A percentile compares a stretch with the other conserved stretches of the same genome.
phyloP scores from a whole-genome alignment of 2,329 filamentous ascomycete species.

The Aspergillus neotritici region DNA sequence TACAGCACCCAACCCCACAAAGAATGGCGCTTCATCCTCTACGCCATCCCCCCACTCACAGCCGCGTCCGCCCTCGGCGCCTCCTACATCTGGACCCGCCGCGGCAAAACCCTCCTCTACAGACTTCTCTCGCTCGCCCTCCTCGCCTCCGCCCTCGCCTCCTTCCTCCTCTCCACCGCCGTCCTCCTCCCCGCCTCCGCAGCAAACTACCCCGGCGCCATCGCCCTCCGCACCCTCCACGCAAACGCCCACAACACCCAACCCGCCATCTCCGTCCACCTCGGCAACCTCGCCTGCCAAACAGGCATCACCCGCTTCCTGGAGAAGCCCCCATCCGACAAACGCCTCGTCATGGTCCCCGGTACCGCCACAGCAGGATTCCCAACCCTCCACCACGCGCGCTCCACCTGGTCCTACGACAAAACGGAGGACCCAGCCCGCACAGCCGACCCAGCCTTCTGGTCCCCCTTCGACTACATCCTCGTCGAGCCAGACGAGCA shows the following conservation, averaged over 20 bases:
- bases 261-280: slow-evolving; percentile 41
- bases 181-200: slow-evolving; percentile 77
- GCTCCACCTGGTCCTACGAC: slow-evolving; percentile 50
- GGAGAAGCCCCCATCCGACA: slow-evolving; percentile 29
- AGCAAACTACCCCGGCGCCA: slow-evolving; percentile 88
- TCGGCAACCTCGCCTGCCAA: slow-evolving; percentile 59
- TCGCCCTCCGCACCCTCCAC: slow-evolving; percentile 56
- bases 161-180: slow-evolving; percentile 56
- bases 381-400: slow-evolving; percentile 13
- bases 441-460: slow-evolving; percentile 50
- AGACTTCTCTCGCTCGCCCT: slow-evolving; percentile 51
- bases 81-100: slow-evolving; percentile 61
- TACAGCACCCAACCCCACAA: slow-evolving; percentile 94
- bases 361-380: slow-evolving; percentile 5
- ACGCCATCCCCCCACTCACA: slow-evolving; percentile 74
- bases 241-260: slow-evolving; percentile 23
- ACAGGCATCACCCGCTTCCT: slow-evolving; percentile 59
- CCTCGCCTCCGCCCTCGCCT: slow-evolving; percentile 54
- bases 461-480: slow-evolving; percentile 55
- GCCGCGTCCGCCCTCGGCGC: slow-evolving; percentile 69
- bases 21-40: slow-evolving; percentile 92
- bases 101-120: slow-evolving; percentile 57
- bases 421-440: slow-evolving; percentile 51
- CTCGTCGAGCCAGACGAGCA: slow-evolving; percentile 45
- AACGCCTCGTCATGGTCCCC: slow-evolving; percentile 1